phyloP scores from a whole-genome alignment of 2,329 filamentous ascomycete species.

The Cucurbitaria berberidis region DNA sequence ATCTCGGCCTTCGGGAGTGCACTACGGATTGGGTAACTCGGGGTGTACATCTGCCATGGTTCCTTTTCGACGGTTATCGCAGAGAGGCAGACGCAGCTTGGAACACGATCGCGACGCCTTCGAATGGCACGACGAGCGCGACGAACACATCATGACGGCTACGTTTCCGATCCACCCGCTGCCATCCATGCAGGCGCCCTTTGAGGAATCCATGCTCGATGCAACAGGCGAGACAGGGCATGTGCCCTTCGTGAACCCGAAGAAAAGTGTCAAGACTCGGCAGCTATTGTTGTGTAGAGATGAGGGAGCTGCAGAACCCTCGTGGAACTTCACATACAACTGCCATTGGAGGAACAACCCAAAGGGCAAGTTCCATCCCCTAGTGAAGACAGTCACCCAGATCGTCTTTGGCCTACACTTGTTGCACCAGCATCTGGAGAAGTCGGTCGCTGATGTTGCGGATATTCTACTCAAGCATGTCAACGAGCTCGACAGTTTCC shows the following conservation, averaged over 20 bases:
- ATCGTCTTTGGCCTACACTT: slow-evolving; percentile 94
- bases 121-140: slow-evolving; percentile 44
- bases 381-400: slow-evolving; percentile 89
- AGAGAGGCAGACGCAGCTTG: slow-evolving; percentile 26
- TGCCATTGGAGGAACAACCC: slow-evolving; percentile 77
- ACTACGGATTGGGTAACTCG: slow-evolving; percentile 8
- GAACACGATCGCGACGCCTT: slow-evolving; percentile 30
- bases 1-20: slow-evolving; percentile 20
- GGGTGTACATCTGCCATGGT: slow-evolving; percentile 26
- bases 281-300: slow-evolving; percentile 60
- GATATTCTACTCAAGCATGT: slow-evolving; percentile 90
- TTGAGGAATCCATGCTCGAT: slow-evolving; percentile 81
- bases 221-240: slow-evolving; percentile 56
- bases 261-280: slow-evolving; percentile 41
- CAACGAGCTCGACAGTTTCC: slow-evolving; percentile 89
- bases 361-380: slow-evolving; percentile 80
- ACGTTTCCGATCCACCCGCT: slow-evolving; percentile 71
- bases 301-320: slow-evolving; percentile 69
- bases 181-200: slow-evolving; percentile 76
- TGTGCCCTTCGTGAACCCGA: slow-evolving; percentile 51
- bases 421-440: slow-evolving; percentile 82
- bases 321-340: slow-evolving; percentile 73
- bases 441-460: slow-evolving; percentile 86
- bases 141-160: slow-evolving; percentile 42
- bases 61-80: slow-evolving; percentile 30